Evolutionary conservation across 768 basidiomycete genomes (phyloP).

Genomic region (Calocybe cyanea): DNA sequence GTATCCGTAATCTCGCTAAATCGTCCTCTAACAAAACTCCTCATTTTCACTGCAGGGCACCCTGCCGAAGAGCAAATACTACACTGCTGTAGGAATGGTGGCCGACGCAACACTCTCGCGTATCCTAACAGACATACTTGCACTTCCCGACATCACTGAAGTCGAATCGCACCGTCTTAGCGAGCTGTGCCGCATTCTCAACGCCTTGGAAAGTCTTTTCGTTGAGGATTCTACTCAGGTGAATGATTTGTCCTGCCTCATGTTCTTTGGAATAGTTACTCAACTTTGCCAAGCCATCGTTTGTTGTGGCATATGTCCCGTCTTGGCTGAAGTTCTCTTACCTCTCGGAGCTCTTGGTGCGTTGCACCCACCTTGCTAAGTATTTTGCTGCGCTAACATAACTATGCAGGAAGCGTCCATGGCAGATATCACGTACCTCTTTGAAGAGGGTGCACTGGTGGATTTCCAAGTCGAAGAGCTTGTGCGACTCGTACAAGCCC

Average conservation of each 20-base stretch:
- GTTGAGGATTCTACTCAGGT: constrained; percentile 62
- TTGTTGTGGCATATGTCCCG: constrained; percentile 82
- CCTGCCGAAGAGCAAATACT: constrained; percentile 68
- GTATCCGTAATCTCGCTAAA: background rate
- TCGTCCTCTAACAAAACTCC: background rate
- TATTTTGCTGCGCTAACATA: too few relatives aligned
- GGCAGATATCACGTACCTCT: constrained; percentile 87
- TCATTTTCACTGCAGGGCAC: constrained; percentile 43
- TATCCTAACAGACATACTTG: constrained; percentile 70
- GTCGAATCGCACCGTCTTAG: constrained; percentile 79
- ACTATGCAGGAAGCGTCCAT: constrained; percentile 78
- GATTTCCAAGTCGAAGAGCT: constrained; percentile 88
- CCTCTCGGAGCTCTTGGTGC: constrained; percentile 83
- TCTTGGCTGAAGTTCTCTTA: constrained; percentile 96
- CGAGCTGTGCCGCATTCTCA: constrained; percentile 77
- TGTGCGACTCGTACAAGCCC: constrained; percentile 71
- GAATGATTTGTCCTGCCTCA: constrained; percentile 15
- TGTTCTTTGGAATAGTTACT: background rate
- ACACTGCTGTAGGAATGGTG: constrained; percentile 65
- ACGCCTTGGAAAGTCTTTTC: constrained; percentile 79
- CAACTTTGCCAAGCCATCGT: constrained; percentile 48
- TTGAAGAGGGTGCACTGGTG: constrained; percentile 85
- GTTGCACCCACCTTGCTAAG: too few relatives aligned
- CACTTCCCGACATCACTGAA: constrained; percentile 82
- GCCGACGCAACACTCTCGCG: constrained; percentile 64